Evolutionary conservation across 768 basidiomycete genomes (phyloP), one percentile per base, ranked within the genome.

Genomic region (Rhizopogon rudus): DNA sequence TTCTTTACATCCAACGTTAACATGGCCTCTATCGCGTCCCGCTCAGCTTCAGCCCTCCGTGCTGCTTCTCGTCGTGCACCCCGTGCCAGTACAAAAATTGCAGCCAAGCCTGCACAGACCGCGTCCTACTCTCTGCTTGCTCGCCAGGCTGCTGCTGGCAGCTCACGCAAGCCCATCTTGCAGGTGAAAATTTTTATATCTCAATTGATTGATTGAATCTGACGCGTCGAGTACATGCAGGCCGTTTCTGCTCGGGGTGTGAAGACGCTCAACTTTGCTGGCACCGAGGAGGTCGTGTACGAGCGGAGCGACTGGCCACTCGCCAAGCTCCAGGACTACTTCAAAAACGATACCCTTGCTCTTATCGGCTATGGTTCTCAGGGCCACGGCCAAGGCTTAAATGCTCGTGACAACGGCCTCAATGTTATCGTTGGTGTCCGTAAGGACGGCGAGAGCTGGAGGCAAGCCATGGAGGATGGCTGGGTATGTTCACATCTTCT

Each of bases 381-480:
- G 76, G 95, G 96, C 41, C 97, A 98, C 73, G 97, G 97, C 17
- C 97, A 98, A 75, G 95, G 96, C 60, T 78, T 99, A 72, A 99
- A 99, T 70, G 96, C 97, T 54, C 93, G 97, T 64, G 97, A 98
- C 81, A 96, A 99, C 66, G 97, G 97, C 57, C 80, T 99, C 61
- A 98, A 98, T 63, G 95, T 99, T 74, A 91, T 98, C 63, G 87
- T 99, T 69, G 97, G 97, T 80, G 97, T 99, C 62, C 92, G 97
- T 63, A 87, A 98, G 74, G 87, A 85, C 60, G 97, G 97, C 45
- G 94, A 94, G 80, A 91, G 88, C 71, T 99, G 97, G 97, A 89
- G 77, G 67, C 91, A 97, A 71, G 97, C 97, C 44, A 72, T 86
- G 33, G 93, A 93, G 71, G 96, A 99, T 69, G 96, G 96, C 60